phyloP scores from a whole-genome alignment of 2,329 filamentous ascomycete species.

The Penicillium glabrum region DNA sequence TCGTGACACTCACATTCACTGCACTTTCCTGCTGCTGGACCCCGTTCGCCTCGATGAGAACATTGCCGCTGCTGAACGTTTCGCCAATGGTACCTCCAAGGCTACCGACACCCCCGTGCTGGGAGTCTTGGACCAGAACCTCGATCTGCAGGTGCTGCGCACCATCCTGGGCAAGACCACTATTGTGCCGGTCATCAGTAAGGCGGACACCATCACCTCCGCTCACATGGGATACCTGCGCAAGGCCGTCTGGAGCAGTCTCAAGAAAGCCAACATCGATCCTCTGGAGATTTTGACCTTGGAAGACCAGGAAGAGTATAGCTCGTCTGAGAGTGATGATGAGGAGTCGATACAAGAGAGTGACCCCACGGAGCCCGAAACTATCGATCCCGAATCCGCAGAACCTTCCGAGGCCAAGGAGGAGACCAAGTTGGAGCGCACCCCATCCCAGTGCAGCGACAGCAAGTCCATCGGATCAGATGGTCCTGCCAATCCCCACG shows the following conservation, averaged over 20 bases:
- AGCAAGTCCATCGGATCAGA: slow-evolving; percentile 37
- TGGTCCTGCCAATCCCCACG: slow-evolving; percentile 57
- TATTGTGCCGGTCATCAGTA: slow-evolving; percentile 91
- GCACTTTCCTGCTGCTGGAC: slow-evolving; percentile 88
- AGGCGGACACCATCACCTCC: slow-evolving; percentile 94
- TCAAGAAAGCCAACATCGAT: slow-evolving; percentile 83
- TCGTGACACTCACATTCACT: slow-evolving; percentile 96
- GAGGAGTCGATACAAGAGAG: slow-evolving; percentile 36
- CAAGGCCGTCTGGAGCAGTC: slow-evolving; percentile 81
- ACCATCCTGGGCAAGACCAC: slow-evolving; percentile 90
- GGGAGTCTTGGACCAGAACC: slow-evolving; percentile 77
- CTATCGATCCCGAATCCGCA: slow-evolving; percentile 19
- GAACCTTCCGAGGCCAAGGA: slow-evolving; percentile 11
- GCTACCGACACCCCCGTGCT: slow-evolving; percentile 44
- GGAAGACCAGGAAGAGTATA: slow-evolving; percentile 69
- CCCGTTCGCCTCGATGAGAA: slow-evolving; percentile 82
- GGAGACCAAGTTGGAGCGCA: slow-evolving; percentile 7
- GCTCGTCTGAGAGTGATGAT: slow-evolving; percentile 49
- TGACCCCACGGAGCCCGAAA: slow-evolving; percentile 25
- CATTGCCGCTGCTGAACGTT: slow-evolving; percentile 65
- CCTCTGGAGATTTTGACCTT: slow-evolving; percentile 83
- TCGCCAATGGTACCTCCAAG: slow-evolving; percentile 55
- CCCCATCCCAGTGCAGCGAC: slow-evolving; percentile 37
- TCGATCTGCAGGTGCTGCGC: slow-evolving; percentile 87
- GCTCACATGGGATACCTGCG: slow-evolving; percentile 92